Percentiles rank a stretch among this genome's conserved stretches.
These are phyloP conservation scores for Penicillium occitanis DNA, from an alignment of 2,329 filamentous ascomycete species.

Conservation along the genomic window DNA sequence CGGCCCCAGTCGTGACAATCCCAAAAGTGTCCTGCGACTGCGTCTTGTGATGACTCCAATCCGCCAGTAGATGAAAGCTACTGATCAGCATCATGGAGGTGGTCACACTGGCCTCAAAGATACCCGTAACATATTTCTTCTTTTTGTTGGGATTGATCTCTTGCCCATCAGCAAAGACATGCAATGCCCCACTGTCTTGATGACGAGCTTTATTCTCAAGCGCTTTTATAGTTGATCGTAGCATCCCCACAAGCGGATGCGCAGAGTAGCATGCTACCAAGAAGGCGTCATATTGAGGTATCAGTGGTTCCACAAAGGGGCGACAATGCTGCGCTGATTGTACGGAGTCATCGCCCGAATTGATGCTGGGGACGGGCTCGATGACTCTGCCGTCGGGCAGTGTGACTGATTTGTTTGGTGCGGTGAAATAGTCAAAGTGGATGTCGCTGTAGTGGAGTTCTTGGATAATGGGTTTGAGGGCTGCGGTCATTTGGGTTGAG, in stretches of 20 bases:
- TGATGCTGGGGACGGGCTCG: constrained; percentile 70
- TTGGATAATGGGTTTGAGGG: constrained; percentile 42
- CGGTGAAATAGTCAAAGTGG: constrained; percentile 43
- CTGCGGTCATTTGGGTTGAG: constrained; percentile 46
- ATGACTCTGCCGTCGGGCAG: constrained; percentile 33
- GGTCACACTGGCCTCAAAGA: constrained; percentile 80
- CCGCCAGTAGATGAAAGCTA: constrained; percentile 35
- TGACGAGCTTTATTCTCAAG: constrained; percentile 19
- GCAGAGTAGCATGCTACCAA: constrained; percentile 86
- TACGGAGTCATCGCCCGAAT: constrained; percentile 68
- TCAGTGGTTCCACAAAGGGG: constrained; percentile 50
- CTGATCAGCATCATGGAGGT: constrained; percentile 59
- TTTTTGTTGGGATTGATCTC: constrained; percentile 18
- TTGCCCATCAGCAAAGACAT: constrained; percentile 4
- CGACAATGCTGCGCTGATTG: constrained; percentile 64
- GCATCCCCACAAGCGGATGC: constrained; percentile 68
- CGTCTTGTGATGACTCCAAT: constrained; percentile 35
- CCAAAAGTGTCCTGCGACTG: constrained; percentile 61
- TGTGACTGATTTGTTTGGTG: constrained; percentile 33
- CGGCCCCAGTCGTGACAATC: constrained; percentile 82
- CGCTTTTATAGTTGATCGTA: constrained; percentile 51
- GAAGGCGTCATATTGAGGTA: constrained; percentile 64
- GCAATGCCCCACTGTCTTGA: neutral
- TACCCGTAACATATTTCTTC: constrained; percentile 67
- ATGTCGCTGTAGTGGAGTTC: constrained; percentile 38